These are phyloP conservation scores for Mariannaea elegans DNA, from an alignment of 2,329 filamentous ascomycete genomes.

Conservation along the genomic window DNA sequence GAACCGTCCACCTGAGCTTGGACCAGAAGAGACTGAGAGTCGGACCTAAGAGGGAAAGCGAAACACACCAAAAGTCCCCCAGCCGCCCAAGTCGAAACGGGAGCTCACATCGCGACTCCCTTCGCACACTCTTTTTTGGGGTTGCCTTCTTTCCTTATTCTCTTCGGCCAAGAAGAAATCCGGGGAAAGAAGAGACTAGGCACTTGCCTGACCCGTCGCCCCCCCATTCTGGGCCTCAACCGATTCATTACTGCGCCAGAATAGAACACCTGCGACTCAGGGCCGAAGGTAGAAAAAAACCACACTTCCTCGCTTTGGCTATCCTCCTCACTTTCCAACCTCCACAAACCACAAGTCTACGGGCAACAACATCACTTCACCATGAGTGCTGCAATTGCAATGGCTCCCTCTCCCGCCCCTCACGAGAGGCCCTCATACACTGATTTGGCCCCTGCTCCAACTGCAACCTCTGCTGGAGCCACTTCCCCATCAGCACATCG, in stretches of 20 bases:
- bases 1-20: constrained; percentile 19
- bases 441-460: constrained; percentile 54
- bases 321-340: constrained; percentile 33
- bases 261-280: constrained; percentile 31
- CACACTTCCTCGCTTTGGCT: constrained; percentile 30
- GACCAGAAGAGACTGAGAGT: constrained; percentile 13
- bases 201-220: constrained; percentile 23
- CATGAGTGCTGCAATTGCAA: constrained; percentile 75
- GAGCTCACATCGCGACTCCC: constrained; percentile 5
- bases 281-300: constrained; percentile 30
- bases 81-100: constrained; percentile 8
- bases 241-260: constrained; percentile 32
- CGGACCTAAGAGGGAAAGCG: constrained; percentile 12
- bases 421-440: constrained; percentile 69
- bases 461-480: constrained; percentile 44
- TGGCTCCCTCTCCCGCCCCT: constrained; percentile 74
- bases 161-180: background rate
- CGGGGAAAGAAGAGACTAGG: background rate
- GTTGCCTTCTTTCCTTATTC: constrained; percentile 20
- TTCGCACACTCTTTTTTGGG: constrained; percentile 9
- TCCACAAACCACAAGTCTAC: constrained; percentile 27
- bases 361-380: constrained; percentile 45
- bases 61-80: constrained; percentile 8
- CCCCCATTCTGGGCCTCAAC: constrained; percentile 31
- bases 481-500: constrained; percentile 57